Conservation (phyloP, 805 yeast species). For the Zygosaccharomyces pseudorouxii region DNA sequence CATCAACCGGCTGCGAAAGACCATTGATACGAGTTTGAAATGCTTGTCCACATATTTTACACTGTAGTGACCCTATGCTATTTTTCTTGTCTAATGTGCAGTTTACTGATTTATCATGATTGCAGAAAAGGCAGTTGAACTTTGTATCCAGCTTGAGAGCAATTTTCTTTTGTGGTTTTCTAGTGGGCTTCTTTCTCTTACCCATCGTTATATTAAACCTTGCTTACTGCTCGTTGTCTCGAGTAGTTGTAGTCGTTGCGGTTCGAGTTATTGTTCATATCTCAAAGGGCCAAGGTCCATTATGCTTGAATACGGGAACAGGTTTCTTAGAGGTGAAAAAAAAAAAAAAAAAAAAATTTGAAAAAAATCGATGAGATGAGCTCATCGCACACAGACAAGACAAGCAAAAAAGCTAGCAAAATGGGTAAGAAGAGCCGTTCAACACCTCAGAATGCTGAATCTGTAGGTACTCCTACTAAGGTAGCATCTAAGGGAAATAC, state of each 20-base stretch:
- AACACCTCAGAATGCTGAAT: slow-evolving; percentile 11
- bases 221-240: neutral
- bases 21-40: slow-evolving; percentile 84
- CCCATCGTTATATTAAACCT: slow-evolving; percentile 41
- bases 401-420: neutral
- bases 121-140: slow-evolving; percentile 90
- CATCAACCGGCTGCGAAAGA: slow-evolving; percentile 82
- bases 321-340: neutral
- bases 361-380: slow-evolving; percentile 7
- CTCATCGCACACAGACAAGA: neutral
- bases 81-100: slow-evolving; percentile 85
- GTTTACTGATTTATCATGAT: slow-evolving; percentile 87
- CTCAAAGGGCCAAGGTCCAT: neutral
- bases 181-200: slow-evolving; percentile 76
- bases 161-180: slow-evolving; percentile 73
- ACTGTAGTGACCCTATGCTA: slow-evolving; percentile 75
- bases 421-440: slow-evolving; percentile 23
- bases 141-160: slow-evolving; percentile 76
- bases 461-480: slow-evolving; percentile 18
- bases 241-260: neutral
- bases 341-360: slow-evolving; percentile 9
- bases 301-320: slow-evolving; percentile 3
- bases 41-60: slow-evolving; percentile 91
- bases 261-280: too few species aligned
- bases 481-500: slow-evolving; percentile 18